Evolutionary conservation across 176 grass and related monocot genomes (phyloP).

Genomic region (Zoysia pacifica): DNA sequence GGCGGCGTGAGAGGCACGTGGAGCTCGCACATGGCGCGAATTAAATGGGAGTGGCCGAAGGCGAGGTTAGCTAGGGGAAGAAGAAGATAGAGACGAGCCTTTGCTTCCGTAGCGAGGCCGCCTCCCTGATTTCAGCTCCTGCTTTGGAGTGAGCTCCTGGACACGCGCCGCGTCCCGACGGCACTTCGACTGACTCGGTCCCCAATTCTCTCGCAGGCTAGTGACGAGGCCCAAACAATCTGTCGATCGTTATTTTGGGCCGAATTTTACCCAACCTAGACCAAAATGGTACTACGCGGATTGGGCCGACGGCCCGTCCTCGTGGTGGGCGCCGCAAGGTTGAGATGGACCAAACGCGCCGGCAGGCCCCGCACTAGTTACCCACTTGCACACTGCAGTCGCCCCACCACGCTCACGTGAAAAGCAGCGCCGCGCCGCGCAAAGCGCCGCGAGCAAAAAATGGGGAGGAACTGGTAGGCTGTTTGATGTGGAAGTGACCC

Average conservation of each 20-base stretch:
- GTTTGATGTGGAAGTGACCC: constrained; percentile 44
- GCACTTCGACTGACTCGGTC: not conserved
- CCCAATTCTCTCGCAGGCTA: not conserved
- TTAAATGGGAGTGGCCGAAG: constrained; percentile 11
- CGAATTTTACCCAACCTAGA: not conserved
- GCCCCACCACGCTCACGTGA: constrained; percentile 35
- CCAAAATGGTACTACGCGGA: not conserved
- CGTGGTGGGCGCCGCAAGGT: not conserved
- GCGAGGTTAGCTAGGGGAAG: not conserved
- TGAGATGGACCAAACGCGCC: no score
- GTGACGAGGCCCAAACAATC: not conserved
- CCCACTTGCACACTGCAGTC: not conserved
- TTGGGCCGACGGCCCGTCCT: not conserved
- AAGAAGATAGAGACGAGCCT: constrained; percentile 13
- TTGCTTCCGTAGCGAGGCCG: constrained; percentile 38
- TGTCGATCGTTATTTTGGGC: not conserved
- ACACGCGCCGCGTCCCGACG: not conserved
- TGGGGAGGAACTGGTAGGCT: not conserved
- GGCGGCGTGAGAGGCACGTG: constrained; percentile 36
- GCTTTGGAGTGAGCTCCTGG: not conserved
- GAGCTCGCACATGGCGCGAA: constrained; percentile 40
- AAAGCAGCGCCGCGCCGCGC: not conserved
- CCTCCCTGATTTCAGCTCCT: constrained; percentile 26
- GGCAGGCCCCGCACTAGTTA: no score
- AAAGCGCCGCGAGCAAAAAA: not conserved